These are phyloP conservation scores for Clarireedia paspali DNA, from an alignment of 2,329 filamentous ascomycete genomes.

Conservation along the genomic window DNA sequence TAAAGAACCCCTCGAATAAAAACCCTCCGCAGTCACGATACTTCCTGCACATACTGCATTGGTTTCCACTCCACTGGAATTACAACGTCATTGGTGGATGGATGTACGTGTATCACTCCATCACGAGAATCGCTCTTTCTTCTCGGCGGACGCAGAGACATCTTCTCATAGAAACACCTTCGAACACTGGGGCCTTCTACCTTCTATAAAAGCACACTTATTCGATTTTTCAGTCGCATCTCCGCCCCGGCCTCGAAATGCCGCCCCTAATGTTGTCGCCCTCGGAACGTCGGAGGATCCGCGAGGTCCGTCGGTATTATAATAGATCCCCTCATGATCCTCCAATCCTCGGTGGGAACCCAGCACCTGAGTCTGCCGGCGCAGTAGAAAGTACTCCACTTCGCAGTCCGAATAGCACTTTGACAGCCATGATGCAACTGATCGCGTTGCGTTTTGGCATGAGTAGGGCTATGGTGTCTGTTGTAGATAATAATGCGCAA, in stretches of 20 bases:
- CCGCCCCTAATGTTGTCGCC: neutral
- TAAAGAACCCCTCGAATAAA: too few species aligned
- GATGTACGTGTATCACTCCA: neutral
- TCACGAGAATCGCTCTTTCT: neutral
- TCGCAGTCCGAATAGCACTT: conserved; percentile 31
- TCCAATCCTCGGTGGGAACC: neutral
- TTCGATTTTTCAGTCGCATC: too few species aligned
- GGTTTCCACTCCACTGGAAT: too few species aligned
- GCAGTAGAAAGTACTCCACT: conserved; percentile 1
- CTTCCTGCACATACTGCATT: too few species aligned
- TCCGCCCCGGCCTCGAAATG: too few species aligned
- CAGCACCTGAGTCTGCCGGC: neutral
- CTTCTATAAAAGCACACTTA: too few species aligned
- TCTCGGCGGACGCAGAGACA: too few species aligned
- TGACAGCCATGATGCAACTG: conserved; percentile 38
- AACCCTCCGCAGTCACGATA: too few species aligned
- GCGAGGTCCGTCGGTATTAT: conserved; percentile 8
- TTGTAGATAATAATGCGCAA: conserved; percentile 31
- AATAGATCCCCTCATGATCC: conserved; percentile 4
- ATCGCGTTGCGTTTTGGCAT: conserved; percentile 37
- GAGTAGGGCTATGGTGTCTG: conserved; percentile 37
- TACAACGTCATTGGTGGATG: neutral
- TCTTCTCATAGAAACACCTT: too few species aligned
- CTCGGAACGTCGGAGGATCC: conserved; percentile 4
- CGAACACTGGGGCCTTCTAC: too few species aligned